phyloP scores from a whole-genome alignment of 2,329 filamentous ascomycete species.

The Pleochaeta shiraiana region DNA sequence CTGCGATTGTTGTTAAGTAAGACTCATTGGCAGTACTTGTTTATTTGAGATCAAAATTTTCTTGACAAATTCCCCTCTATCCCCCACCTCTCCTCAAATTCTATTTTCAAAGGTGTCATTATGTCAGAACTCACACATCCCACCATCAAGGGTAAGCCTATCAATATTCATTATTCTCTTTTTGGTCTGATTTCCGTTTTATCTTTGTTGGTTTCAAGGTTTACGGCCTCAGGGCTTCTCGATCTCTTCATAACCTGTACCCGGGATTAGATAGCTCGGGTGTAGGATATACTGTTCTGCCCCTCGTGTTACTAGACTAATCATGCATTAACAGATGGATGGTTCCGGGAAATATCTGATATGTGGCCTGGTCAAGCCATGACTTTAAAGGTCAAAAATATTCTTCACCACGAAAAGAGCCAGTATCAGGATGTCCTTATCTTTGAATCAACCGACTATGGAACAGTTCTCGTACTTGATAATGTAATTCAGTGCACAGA shows the following conservation, averaged over 20 bases:
- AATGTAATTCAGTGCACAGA: constrained; percentile 99
- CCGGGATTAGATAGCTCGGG: neutral
- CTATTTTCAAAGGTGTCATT: no score
- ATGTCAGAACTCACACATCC: constrained; percentile 34
- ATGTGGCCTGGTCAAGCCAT: constrained; percentile 99
- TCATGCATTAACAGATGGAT: constrained; percentile 51
- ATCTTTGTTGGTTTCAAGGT: no score
- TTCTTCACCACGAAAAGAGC: constrained; percentile 98
- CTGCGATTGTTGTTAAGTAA: no score
- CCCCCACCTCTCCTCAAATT: no score
- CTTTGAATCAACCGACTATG: constrained; percentile 96
- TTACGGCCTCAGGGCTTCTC: neutral
- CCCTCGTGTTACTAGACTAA: neutral
- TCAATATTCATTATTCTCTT: neutral
- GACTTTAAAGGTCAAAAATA: constrained; percentile 94
- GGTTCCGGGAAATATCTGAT: constrained; percentile 96
- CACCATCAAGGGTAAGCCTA: constrained; percentile 33
- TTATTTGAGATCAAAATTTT: no score
- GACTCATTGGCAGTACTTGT: no score
- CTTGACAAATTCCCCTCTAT: no score
- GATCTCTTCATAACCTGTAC: neutral
- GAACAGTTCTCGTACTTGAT: constrained; percentile 89
- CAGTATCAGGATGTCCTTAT: constrained; percentile 98
- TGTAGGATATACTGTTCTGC: neutral
- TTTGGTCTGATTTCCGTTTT: no score